phyloP scores from a whole-genome alignment of 2,329 filamentous ascomycete genomes.

The Claviceps arundinis region DNA sequence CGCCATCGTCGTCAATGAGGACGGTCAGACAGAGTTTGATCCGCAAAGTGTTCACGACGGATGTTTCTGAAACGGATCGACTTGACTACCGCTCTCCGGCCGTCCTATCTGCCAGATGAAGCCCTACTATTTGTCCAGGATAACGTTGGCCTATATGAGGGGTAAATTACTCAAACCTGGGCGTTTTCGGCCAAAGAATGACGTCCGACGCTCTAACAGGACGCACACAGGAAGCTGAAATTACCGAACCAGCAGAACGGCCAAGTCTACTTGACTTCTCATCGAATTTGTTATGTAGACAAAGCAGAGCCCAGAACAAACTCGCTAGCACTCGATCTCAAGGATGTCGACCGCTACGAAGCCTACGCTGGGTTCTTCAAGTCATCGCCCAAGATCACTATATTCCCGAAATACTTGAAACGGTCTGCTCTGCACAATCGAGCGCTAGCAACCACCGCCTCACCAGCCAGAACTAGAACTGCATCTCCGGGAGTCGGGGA shows the following conservation, averaged over 20 bases:
- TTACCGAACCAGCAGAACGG: slow-evolving; percentile 89
- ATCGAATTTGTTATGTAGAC: slow-evolving; percentile 91
- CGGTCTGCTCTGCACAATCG: slow-evolving; percentile 45
- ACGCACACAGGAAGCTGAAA: slow-evolving; percentile 72
- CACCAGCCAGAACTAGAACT: slow-evolving; percentile 31
- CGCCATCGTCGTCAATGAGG: neutral
- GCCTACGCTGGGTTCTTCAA: slow-evolving; percentile 91
- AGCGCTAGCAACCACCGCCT: slow-evolving; percentile 32
- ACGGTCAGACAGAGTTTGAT: neutral
- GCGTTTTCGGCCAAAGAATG: neutral
- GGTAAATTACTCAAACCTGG: slow-evolving; percentile 42
- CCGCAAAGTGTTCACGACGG: slow-evolving; percentile 37
- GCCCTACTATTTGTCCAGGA: slow-evolving; percentile 92
- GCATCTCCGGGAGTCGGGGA: slow-evolving; percentile 34
- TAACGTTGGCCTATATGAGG: slow-evolving; percentile 93
- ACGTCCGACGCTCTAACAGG: slow-evolving; percentile 1
- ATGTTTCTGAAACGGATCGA: slow-evolving; percentile 97
- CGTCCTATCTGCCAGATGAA: slow-evolving; percentile 85
- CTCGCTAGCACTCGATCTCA: slow-evolving; percentile 75
- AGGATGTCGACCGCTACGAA: slow-evolving; percentile 81
- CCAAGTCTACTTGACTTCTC: slow-evolving; percentile 90
- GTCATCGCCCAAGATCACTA: slow-evolving; percentile 84
- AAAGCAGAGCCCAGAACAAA: slow-evolving; percentile 71
- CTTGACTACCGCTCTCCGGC: slow-evolving; percentile 89
- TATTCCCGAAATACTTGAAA: slow-evolving; percentile 70